These are phyloP conservation scores for Solanum clarkiae DNA, from an alignment of 257 asterid species.

Conservation along the genomic window DNA sequence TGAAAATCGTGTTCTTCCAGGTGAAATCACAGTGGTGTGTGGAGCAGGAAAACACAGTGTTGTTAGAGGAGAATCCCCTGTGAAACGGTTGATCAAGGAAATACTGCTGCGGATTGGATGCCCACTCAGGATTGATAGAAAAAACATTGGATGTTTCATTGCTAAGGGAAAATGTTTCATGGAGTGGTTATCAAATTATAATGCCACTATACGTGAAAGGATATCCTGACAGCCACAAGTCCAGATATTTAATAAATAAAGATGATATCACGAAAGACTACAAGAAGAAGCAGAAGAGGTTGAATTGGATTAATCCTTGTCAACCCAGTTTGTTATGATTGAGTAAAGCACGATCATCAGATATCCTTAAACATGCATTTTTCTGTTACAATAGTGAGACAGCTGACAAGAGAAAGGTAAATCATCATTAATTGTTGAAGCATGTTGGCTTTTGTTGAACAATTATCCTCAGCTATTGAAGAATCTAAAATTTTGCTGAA, in stretches of 20 bases:
- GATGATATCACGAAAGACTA: neutral
- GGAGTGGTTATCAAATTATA: slow-evolving; percentile 40
- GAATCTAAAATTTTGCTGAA: neutral
- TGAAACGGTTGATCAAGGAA: slow-evolving; percentile 49
- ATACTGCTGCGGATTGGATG: slow-evolving; percentile 37
- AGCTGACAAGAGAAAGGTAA: neutral
- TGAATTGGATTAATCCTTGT: neutral
- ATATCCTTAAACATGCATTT: neutral
- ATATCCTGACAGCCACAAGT: neutral
- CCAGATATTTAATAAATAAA: neutral
- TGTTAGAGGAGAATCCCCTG: slow-evolving; percentile 66
- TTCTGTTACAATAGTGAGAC: neutral
- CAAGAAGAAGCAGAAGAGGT: neutral
- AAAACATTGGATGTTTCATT: slow-evolving; percentile 62
- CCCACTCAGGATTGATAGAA: slow-evolving; percentile 72
- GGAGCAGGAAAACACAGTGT: slow-evolving; percentile 76
- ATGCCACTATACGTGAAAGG: neutral
- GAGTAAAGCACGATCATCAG: neutral
- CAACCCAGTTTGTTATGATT: neutral
- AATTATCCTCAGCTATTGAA: neutral
- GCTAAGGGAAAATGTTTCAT: slow-evolving; percentile 54
- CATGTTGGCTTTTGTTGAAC: neutral
- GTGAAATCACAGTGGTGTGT: slow-evolving; percentile 50
- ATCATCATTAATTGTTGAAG: neutral
- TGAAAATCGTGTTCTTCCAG: slow-evolving; percentile 21